Conservation (phyloP, 495 filamentous ascomycete species). For the Chaetomium tenue region DNA sequence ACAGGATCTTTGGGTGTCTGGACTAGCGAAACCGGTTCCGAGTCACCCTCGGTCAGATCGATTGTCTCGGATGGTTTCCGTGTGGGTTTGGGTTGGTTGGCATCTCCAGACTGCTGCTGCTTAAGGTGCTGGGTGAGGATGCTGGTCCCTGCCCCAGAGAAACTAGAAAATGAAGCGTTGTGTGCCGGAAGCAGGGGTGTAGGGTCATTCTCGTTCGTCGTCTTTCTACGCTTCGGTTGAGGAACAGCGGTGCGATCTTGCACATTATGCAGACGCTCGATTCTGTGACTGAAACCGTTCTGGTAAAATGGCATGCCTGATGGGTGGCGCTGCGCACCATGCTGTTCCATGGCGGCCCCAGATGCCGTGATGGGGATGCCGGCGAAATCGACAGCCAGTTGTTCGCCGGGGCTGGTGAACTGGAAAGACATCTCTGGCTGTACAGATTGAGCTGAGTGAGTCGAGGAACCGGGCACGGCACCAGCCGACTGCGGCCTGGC, state of each 20-base stretch:
- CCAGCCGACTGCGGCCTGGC: slow-evolving; percentile 23
- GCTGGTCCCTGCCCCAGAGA: slow-evolving; percentile 48
- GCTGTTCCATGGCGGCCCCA: neutral
- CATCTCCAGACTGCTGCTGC: slow-evolving; percentile 49
- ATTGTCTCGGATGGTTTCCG: slow-evolving; percentile 47
- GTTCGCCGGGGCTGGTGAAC: slow-evolving; percentile 41
- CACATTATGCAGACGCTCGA: slow-evolving; percentile 73
- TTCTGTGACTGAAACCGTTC: slow-evolving; percentile 46
- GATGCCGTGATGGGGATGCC: slow-evolving; percentile 15
- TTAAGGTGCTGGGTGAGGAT: slow-evolving; percentile 64
- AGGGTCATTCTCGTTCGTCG: slow-evolving; percentile 46
- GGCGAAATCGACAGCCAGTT: slow-evolving; percentile 24
- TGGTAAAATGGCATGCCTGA: slow-evolving; percentile 25
- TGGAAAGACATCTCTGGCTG: slow-evolving; percentile 38
- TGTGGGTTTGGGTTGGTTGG: slow-evolving; percentile 21
- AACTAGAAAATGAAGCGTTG: slow-evolving; percentile 34
- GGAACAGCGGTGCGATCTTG: slow-evolving; percentile 60
- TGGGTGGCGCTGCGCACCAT: slow-evolving; percentile 16
- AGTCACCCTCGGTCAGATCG: slow-evolving; percentile 64
- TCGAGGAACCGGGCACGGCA: slow-evolving; percentile 11
- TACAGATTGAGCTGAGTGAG: neutral
- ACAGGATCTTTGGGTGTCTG: slow-evolving; percentile 39
- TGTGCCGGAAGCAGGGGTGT: slow-evolving; percentile 25
- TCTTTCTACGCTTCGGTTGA: slow-evolving; percentile 62
- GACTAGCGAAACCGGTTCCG: slow-evolving; percentile 43